Evolutionary conservation across 2,329 filamentous ascomycete genomes (phyloP).

Genomic region (Colletotrichum higginsianum): DNA sequence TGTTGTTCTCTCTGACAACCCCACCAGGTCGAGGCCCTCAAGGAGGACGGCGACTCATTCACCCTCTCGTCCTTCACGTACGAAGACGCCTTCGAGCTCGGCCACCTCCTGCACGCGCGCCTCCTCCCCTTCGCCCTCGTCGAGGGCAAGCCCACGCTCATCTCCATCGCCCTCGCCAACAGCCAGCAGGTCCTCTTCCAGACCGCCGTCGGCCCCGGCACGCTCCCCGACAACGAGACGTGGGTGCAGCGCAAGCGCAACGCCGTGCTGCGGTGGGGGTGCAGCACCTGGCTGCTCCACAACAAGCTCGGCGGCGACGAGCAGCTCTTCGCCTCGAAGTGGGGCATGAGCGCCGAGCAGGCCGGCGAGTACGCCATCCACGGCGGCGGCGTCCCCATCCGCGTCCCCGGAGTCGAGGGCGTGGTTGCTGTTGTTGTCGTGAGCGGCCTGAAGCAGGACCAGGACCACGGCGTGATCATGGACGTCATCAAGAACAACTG

Average conservation of each 20-base stretch:
- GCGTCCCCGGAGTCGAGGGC: slow-evolving; percentile 81
- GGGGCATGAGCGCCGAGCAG: slow-evolving; percentile 70
- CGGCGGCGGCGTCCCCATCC: slow-evolving; percentile 81
- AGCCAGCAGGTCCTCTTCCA: slow-evolving; percentile 77
- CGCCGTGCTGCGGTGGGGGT: slow-evolving; percentile 79
- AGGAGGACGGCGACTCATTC: slow-evolving; percentile 59
- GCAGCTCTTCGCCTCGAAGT: slow-evolving; percentile 74
- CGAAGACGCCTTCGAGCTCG: slow-evolving; percentile 76
- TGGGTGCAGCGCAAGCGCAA: slow-evolving; percentile 81
- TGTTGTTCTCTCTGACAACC: not conserved
- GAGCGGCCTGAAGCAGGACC: slow-evolving; percentile 81
- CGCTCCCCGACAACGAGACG: slow-evolving; percentile 78
- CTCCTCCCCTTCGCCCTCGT: slow-evolving; percentile 64
- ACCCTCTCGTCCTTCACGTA: slow-evolving; percentile 70
- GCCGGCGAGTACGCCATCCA: slow-evolving; percentile 80
- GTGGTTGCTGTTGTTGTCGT: slow-evolving; percentile 83
- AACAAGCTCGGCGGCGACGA: slow-evolving; percentile 78
- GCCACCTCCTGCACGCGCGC: slow-evolving; percentile 74
- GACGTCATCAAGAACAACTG: slow-evolving; percentile 74
- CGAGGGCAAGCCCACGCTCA: slow-evolving; percentile 65
- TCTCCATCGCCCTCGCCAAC: slow-evolving; percentile 76
- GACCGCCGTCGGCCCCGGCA: slow-evolving; percentile 75
- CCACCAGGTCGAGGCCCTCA: slow-evolving; percentile 48
- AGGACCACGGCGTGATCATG: slow-evolving; percentile 83
- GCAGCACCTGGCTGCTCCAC: slow-evolving; percentile 79